Evolutionary conservation across 2,329 filamentous ascomycete genomes (phyloP).

Genomic region (Exophiala alcalophila): DNA sequence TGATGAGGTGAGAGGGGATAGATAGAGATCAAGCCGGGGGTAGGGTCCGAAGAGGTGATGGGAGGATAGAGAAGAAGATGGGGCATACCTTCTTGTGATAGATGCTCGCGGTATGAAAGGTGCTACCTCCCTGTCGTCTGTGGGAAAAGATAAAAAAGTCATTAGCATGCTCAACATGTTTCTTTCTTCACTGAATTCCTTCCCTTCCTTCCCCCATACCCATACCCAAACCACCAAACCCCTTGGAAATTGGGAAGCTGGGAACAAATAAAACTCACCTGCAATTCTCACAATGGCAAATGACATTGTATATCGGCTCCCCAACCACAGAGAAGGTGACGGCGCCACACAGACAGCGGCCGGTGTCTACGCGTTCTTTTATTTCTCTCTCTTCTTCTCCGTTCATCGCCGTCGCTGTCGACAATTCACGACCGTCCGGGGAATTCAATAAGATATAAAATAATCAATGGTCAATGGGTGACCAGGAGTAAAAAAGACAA

Average conservation of each 20-base stretch:
- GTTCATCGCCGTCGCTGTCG: conserved; percentile 2
- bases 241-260: too few relatives aligned
- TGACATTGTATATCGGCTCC: conserved; percentile 22
- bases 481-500: too few relatives aligned
- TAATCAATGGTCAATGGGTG: too few relatives aligned
- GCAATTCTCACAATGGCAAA: conserved; percentile 26
- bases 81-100: conserved; percentile 17
- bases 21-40: too few relatives aligned
- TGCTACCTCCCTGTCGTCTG: conserved; percentile 22
- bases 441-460: too few relatives aligned
- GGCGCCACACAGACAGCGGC: conserved; percentile 23
- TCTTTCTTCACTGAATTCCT: neutral
- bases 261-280: too few relatives aligned
- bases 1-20: neutral
- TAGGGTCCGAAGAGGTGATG: too few relatives aligned
- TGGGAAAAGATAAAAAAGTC: neutral
- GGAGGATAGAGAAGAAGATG: neutral
- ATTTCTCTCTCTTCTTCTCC: too few relatives aligned
- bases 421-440: too few relatives aligned
- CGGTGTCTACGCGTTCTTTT: conserved; percentile 14
- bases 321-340: conserved; percentile 20
- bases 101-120: conserved; percentile 22
- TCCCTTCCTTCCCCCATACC: too few relatives aligned
- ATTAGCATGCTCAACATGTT: neutral
- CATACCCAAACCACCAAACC: too few relatives aligned